phyloP scores from a whole-genome alignment of 2,329 filamentous ascomycete species.

The Alternaria metachromatica region DNA sequence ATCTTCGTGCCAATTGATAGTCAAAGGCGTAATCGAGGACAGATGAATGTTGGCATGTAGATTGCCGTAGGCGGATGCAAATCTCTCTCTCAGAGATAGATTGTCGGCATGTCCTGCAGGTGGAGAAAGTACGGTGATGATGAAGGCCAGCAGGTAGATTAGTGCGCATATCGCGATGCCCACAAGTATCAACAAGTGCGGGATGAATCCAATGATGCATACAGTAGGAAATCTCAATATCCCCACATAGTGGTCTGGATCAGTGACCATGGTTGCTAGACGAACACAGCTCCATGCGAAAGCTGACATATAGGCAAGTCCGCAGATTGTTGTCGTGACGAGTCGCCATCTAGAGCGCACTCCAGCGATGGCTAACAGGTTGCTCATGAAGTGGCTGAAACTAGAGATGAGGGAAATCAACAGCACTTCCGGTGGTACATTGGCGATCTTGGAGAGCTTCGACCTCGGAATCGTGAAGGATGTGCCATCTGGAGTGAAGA shows the following conservation, averaged over 20 bases:
- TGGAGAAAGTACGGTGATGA: conserved; percentile 74
- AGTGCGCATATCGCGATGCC: conserved; percentile 77
- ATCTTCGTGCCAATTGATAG: conserved; percentile 86
- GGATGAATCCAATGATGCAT: conserved; percentile 92
- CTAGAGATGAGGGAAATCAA: conserved; percentile 86
- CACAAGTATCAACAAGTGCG: conserved; percentile 83
- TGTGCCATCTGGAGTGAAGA: conserved; percentile 54
- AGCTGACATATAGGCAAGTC: conserved; percentile 83
- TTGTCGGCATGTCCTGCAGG: conserved; percentile 58
- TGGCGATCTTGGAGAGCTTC: conserved; percentile 78
- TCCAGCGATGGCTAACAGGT: conserved; percentile 79
- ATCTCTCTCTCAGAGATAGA: conserved; percentile 63
- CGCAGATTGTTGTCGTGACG: conserved; percentile 87
- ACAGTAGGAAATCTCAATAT: conserved; percentile 90
- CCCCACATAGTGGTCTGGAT: conserved; percentile 62
- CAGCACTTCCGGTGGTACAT: conserved; percentile 87
- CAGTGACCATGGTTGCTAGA: conserved; percentile 45
- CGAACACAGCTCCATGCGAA: conserved; percentile 76
- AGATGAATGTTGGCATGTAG: conserved; percentile 91
- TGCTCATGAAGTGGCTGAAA: conserved; percentile 86
- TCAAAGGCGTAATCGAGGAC: conserved; percentile 68
- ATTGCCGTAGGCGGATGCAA: conserved; percentile 78
- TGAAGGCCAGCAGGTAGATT: conserved; percentile 80
- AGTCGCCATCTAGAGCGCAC: conserved; percentile 82
- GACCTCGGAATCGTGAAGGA: conserved; percentile 54